Percentiles rank a stretch among this genome's conserved stretches.
Conservation (phyloP, 257 asterid genomes). For the Ligustrum vulgare region DNA sequence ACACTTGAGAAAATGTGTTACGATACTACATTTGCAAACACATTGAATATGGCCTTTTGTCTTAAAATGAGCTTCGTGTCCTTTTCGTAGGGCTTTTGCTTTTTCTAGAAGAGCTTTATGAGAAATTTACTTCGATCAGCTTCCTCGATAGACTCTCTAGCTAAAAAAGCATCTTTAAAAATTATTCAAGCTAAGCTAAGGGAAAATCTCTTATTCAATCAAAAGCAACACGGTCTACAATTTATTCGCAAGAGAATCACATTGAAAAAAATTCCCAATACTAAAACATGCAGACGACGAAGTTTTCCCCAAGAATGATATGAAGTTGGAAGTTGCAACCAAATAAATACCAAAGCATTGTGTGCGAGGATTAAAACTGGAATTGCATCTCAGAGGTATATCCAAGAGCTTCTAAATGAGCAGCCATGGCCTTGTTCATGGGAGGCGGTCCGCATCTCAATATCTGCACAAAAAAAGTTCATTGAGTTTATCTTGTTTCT, state of each 20-base stretch:
- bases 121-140: no score
- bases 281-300: slow-evolving; percentile 11
- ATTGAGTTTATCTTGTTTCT: neutral
- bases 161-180: no score
- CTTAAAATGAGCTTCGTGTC: no score
- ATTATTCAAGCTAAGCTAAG: neutral
- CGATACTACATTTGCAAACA: no score
- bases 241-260: neutral
- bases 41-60: no score
- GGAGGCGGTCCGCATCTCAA: slow-evolving; percentile 97
- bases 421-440: slow-evolving; percentile 97
- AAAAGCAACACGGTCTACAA: neutral
- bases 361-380: slow-evolving; percentile 54
- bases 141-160: no score
- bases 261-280: neutral
- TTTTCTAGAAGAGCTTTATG: no score
- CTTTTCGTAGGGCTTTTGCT: no score
- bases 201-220: neutral
- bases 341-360: neutral
- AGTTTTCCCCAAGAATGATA: neutral
- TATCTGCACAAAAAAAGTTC: slow-evolving; percentile 49
- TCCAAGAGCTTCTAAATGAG: slow-evolving; percentile 77
- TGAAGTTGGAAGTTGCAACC: slow-evolving; percentile 16
- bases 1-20: no score
- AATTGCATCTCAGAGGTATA: slow-evolving; percentile 76